A percentile compares a stretch with the other conserved stretches of the same genome.
phyloP scores from a whole-genome alignment of 2,329 filamentous ascomycete species.

The Pseudopyrenochaeta lycopersici region DNA sequence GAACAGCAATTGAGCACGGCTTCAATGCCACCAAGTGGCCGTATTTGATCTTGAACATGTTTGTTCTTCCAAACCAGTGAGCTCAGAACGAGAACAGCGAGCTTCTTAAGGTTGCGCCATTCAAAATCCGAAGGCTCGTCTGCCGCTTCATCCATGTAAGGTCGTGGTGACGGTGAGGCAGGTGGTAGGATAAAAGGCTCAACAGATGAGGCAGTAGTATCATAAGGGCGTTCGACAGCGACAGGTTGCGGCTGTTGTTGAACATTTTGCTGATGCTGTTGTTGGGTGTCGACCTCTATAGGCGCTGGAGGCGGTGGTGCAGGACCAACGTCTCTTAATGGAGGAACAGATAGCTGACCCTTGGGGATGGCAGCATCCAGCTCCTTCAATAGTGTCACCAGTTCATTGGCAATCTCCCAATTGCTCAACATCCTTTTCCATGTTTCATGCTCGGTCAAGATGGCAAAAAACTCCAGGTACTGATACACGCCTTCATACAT shows the following conservation, averaged over 20 bases:
- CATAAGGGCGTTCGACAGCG: constrained; percentile 73
- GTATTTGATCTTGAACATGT: constrained; percentile 86
- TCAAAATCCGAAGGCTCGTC: constrained; percentile 73
- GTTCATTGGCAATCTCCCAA: constrained; percentile 90
- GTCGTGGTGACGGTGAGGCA: constrained; percentile 50
- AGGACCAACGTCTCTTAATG: constrained; percentile 55
- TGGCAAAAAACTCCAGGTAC: constrained; percentile 92
- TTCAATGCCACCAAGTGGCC: constrained; percentile 85
- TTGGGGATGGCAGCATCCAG: constrained; percentile 89
- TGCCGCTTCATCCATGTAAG: constrained; percentile 55
- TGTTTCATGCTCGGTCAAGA: constrained; percentile 83
- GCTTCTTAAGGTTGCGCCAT: constrained; percentile 87
- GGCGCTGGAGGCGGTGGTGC: constrained; percentile 41
- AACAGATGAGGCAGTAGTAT: constrained; percentile 56
- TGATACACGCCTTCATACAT: constrained; percentile 95
- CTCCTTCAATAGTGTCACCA: constrained; percentile 85
- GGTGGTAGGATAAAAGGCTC: constrained; percentile 53
- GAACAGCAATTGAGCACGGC: constrained; percentile 87
- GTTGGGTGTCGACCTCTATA: constrained; percentile 20
- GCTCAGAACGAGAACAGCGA: constrained; percentile 89
- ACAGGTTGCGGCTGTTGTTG: constrained; percentile 44
- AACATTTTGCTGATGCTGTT: constrained; percentile 8
- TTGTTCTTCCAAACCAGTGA: constrained; percentile 88
- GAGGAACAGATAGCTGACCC: constrained; percentile 63
- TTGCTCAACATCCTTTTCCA: constrained; percentile 87